Evolutionary conservation across 108 stramenopile species (phyloP).

Genomic region (Cyclostephanos invisitatus): DNA sequence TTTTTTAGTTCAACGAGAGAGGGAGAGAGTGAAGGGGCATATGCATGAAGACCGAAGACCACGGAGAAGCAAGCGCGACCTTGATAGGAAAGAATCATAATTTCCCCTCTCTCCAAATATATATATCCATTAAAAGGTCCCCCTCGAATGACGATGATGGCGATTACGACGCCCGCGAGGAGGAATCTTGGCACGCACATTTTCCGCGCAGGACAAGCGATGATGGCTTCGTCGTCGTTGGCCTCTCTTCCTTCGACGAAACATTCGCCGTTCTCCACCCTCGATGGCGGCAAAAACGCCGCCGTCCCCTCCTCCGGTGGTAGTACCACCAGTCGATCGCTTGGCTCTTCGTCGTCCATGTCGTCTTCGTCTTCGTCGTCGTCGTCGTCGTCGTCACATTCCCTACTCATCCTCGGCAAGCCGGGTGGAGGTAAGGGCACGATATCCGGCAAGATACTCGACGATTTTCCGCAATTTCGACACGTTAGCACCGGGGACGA

Average conservation of each 20-base stretch:
- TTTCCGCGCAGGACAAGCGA: not conserved
- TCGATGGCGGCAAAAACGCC: too few species aligned
- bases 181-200: constrained; percentile 13
- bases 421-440: constrained; percentile 99
- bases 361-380: not conserved
- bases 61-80: too few species aligned
- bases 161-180: constrained; percentile 15
- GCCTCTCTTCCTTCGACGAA: not conserved
- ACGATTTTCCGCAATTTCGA: constrained; percentile 83
- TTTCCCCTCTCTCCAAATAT: too few species aligned
- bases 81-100: too few species aligned
- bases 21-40: too few species aligned
- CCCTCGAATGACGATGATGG: constrained; percentile 1
- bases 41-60: too few species aligned
- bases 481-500: constrained; percentile 97
- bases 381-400: constrained; percentile 34
- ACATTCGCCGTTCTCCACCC: too few species aligned
- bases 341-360: constrained; percentile 12
- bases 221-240: not conserved
- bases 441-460: constrained; percentile 88
- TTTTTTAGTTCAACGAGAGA: too few species aligned
- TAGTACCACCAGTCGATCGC: constrained; percentile 3
- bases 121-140: too few species aligned
- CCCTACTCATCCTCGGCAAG: constrained; percentile 86
- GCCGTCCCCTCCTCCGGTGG: not conserved